Conservation (phyloP, 306 rosid species). For the Neltuma alba region DNA sequence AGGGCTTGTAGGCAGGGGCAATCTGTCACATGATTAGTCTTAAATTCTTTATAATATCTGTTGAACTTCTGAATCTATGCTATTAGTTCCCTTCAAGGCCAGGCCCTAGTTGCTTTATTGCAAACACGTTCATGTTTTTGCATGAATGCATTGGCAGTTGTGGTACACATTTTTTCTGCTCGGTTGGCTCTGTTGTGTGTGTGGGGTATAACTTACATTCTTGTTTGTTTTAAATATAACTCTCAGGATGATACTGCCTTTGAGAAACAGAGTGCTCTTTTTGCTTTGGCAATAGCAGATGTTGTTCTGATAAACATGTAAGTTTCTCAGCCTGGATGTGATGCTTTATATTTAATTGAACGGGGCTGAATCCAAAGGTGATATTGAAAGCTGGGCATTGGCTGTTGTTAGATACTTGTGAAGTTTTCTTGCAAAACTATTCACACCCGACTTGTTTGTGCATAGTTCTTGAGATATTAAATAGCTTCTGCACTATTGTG, state of each 20-base stretch:
- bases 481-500: conserved; percentile 22
- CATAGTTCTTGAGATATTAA: conserved; percentile 8
- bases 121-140: neutral
- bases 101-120: neutral
- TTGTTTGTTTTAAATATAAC: conserved; percentile 25
- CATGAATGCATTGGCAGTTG: conserved; percentile 7
- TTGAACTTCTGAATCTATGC: conserved; percentile 13
- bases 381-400: conserved; percentile 6
- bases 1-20: neutral
- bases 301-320: conserved; percentile 38
- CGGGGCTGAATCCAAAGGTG: conserved; percentile 24
- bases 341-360: conserved; percentile 31
- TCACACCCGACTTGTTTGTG: conserved; percentile 9
- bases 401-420: conserved; percentile 12
- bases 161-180: neutral
- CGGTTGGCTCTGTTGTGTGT: no score
- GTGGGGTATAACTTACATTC: neutral
- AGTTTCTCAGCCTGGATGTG: no score
- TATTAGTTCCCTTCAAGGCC: conserved; percentile 11
- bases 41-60: neutral
- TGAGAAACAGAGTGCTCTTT: conserved; percentile 96
- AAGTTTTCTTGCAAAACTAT: conserved; percentile 28
- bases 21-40: neutral
- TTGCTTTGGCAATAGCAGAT: conserved; percentile 87
- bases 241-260: conserved; percentile 91